Evolutionary conservation across 257 asterid species (phyloP).

Genomic region (Primulina huaijiensis): DNA sequence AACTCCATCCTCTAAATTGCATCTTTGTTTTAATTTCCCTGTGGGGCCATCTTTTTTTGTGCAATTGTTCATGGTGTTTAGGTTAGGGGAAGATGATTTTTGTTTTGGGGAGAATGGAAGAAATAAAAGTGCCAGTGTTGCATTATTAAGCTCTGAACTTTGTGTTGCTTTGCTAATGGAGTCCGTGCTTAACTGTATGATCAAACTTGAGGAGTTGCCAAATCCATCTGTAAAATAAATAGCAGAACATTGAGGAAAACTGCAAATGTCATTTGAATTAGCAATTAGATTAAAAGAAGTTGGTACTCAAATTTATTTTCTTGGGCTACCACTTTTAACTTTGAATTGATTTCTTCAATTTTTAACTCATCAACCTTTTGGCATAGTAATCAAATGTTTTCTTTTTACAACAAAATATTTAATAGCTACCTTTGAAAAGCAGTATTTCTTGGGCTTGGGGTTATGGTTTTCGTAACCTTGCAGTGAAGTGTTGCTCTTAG

Average conservation of each 20-base stretch:
- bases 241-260: not conserved
- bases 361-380: not conserved
- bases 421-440: not conserved
- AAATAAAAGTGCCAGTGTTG: not conserved
- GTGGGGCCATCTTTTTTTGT: not conserved
- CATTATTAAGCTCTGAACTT: not conserved
- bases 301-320: not conserved
- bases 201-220: not conserved
- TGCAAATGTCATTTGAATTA: too few species aligned
- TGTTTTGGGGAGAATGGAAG: not conserved
- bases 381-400: not conserved
- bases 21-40: too few species aligned
- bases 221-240: not conserved
- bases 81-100: not conserved
- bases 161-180: not conserved
- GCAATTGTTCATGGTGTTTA: not conserved
- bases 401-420: not conserved
- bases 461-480: slow-evolving; percentile 1
- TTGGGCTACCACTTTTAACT: not conserved
- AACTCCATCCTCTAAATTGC: not conserved
- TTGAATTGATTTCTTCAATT: not conserved
- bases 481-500: slow-evolving; percentile 9
- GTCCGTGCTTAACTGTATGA: not conserved
- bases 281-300: not conserved
- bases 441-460: not conserved